Evolutionary conservation across 2,329 filamentous ascomycete species (phyloP), one percentile per base, ranked within the genome.

Genomic region (Fusarium irregulare): DNA sequence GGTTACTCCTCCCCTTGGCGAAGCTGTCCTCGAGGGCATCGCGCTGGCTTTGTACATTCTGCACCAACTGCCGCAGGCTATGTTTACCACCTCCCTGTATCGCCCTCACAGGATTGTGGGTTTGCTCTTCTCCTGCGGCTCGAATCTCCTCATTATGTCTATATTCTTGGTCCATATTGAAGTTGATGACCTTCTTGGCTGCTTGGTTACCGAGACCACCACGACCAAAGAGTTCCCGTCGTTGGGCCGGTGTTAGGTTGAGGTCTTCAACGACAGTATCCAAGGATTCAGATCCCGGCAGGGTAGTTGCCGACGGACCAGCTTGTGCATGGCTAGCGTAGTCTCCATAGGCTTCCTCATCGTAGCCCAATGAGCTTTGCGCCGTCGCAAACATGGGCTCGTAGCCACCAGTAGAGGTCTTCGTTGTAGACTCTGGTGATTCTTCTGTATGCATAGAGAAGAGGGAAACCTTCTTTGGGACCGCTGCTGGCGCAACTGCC

Each of bases 21-120:
- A 97, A 98, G 78, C 93, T 94, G 76, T 98, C 95, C 80, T 98
- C 94, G 71, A 98, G 82, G 4, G 93, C 94, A 13, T 97, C 93
- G 77, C 90, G 90, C 81, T 98, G 94, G 67, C 86, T 92, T 72
- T 89, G 89, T 27, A 93, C 94, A 66, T 92, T 92, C 79, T 89
- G 93, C 71, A 98, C 92, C 73, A 98, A 85, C 82, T 97, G 94
- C 76, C 91, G 90, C 78, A 98, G 84, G 75, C 88, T 97, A 81
- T 98, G 94, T 83, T 98, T 98, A 70, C 80, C 80, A 64, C 80
- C 80, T 44, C 93, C 93, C 6, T 94, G 92, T 25, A 93, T 90
- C 77, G 97, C 91, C 54, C 93, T 91, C 59, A 98, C 91, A 10
- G 94, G 92, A 75, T 95, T 94, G 81, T 97, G 92, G 51, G 89